Percentiles rank a stretch among this genome's conserved stretches.
Evolutionary conservation across 495 filamentous ascomycete species (phyloP).

Genomic region (Endocarpon pusillum): DNA sequence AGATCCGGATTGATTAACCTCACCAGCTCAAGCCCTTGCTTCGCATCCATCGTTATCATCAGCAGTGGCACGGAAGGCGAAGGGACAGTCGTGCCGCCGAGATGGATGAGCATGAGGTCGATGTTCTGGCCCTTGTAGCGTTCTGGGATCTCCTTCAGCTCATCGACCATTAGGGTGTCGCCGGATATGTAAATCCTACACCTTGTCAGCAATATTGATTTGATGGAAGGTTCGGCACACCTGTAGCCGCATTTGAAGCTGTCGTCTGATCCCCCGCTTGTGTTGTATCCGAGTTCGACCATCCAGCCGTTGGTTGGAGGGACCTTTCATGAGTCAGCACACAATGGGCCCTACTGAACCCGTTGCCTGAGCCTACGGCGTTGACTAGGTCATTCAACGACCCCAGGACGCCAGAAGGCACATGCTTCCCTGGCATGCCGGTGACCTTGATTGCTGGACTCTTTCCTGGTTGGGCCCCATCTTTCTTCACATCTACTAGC

Average conservation of each 20-base stretch:
- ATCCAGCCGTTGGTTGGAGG: slow-evolving; percentile 63
- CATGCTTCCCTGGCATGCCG: slow-evolving; percentile 55
- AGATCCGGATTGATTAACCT: slow-evolving; percentile 41
- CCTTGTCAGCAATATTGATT: slow-evolving; percentile 1
- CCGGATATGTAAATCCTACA: slow-evolving; percentile 51
- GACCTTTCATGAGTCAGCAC: slow-evolving; percentile 15
- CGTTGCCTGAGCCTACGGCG: slow-evolving; percentile 26
- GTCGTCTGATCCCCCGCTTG: slow-evolving; percentile 2
- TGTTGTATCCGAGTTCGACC: slow-evolving; percentile 39
- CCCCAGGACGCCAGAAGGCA: slow-evolving; percentile 32
- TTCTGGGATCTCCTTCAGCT: slow-evolving; percentile 41
- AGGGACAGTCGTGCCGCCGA: slow-evolving; percentile 50
- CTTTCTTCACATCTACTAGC: slow-evolving; percentile 27
- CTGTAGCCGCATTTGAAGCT: slow-evolving; percentile 33
- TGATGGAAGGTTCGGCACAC: slow-evolving; percentile 3
- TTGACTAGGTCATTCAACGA: slow-evolving; percentile 37
- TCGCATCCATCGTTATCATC: slow-evolving; percentile 61
- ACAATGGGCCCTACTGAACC: neutral
- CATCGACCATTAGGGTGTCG: slow-evolving; percentile 50
- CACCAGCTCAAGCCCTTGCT: slow-evolving; percentile 44
- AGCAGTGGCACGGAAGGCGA: slow-evolving; percentile 35
- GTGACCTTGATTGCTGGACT: slow-evolving; percentile 35
- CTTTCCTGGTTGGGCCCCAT: slow-evolving; percentile 1
- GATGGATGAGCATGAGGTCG: slow-evolving; percentile 51
- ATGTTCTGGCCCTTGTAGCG: slow-evolving; percentile 31